A percentile compares a stretch with the other conserved stretches of the same genome.
These are phyloP conservation scores for Stereum hirsutum DNA, from an alignment of 1,284 basidiomycete species.

Conservation along the genomic window DNA sequence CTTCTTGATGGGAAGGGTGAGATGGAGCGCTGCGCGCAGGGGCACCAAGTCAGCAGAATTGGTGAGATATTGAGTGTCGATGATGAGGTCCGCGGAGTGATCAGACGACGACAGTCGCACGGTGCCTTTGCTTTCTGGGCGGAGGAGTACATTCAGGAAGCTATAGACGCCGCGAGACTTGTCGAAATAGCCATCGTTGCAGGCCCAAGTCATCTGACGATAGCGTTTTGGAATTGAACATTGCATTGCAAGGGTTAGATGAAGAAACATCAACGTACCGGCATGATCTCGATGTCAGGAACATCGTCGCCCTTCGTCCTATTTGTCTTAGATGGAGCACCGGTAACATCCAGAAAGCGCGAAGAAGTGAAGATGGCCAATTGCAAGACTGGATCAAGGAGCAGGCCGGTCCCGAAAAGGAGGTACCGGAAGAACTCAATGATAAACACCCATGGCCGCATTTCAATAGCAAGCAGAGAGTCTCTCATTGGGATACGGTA, in stretches of 20 bases:
- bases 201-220: conserved; percentile 4
- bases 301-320: conserved; percentile 1
- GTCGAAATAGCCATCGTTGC: conserved; percentile 1
- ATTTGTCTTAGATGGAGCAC: neutral
- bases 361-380: conserved; percentile 14
- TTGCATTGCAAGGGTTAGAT: neutral
- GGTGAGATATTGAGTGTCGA: conserved; percentile 31
- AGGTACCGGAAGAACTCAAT: conserved; percentile 13
- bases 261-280: conserved; percentile 5
- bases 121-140: conserved; percentile 16
- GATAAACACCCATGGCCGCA: conserved; percentile 16
- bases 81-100: conserved; percentile 24
- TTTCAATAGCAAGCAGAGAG: conserved; percentile 16
- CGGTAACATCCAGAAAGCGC: conserved; percentile 10
- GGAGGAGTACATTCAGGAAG: conserved; percentile 14
- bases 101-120: conserved; percentile 25
- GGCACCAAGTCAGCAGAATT: conserved; percentile 18
- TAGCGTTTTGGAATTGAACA: conserved; percentile 2
- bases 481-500: conserved; percentile 18
- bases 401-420: conserved; percentile 18
- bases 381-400: conserved; percentile 17
- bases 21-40: conserved; percentile 29
- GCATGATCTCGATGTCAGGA: conserved; percentile 22
- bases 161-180: conserved; percentile 13
- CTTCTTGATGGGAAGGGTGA: conserved; percentile 27